Conservation (phyloP, 2,329 filamentous ascomycete species). For the Trichoderma sp. region DNA sequence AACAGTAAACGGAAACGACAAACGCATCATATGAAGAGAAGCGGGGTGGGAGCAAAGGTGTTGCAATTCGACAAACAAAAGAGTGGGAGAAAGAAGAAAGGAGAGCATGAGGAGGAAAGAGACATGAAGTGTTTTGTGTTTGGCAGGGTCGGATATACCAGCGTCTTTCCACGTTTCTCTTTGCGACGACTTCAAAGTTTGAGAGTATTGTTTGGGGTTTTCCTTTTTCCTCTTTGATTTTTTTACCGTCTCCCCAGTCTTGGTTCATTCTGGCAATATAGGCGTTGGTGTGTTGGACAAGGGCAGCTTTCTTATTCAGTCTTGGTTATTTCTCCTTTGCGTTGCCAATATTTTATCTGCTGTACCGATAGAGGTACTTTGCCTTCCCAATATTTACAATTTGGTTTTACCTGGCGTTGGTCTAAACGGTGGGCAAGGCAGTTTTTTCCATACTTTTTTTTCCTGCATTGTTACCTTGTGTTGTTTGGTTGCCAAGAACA, state of each 20-base stretch:
- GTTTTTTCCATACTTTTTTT: neutral
- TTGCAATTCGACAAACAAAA: neutral
- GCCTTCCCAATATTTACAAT: neutral
- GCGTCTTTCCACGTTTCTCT: neutral
- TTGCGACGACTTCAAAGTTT: neutral
- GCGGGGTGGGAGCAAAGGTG: neutral
- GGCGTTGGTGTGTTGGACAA: neutral
- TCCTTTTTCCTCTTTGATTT: neutral
- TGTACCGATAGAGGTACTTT: neutral
- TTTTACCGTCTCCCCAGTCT: neutral
- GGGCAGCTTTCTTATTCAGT: neutral
- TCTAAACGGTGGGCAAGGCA: neutral
- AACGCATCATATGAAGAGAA: no score
- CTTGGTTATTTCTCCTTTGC: neutral
- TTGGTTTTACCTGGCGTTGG: neutral
- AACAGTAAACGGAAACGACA: conserved; percentile 24
- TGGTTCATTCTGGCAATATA: neutral
- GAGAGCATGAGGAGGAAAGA: neutral
- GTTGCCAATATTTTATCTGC: neutral
- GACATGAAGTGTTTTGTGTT: neutral
- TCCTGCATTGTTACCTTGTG: neutral
- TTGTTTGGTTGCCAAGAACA: neutral
- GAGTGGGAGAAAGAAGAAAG: neutral
- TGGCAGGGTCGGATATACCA: conserved; percentile 3
- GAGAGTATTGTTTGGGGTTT: neutral